Base-by-base conservation (phyloP, 441 rosid species). In the Capsella rubella region DNA sequence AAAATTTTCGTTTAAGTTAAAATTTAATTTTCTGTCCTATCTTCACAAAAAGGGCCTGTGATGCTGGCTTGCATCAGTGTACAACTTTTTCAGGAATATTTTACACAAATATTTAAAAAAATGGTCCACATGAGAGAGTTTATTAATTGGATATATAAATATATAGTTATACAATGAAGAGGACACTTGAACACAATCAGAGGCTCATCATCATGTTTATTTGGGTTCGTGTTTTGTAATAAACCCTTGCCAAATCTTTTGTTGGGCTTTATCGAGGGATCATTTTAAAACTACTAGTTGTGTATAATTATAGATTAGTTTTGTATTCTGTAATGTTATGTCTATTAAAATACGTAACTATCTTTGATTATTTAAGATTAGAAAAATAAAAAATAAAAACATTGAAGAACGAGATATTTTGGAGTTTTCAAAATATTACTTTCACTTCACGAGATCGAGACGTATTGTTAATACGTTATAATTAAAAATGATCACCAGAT, bases 181-280 rank as follows among this genome's bases (percentile, higher is more conserved):
- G 29, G 75, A 58, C 39, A 37, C 29, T 46, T 27, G 32, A 59
- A 60, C 42, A 37, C 53, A 71, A 71, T 71, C 52, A 71, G 52
- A 71, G 31, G 31, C 69, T 75, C 69, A 75, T 75, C 15, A 75
- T 75, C 69, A 63, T 76, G 72, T 76, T 70, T 76, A 67, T 76
- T 70, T 76, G 79, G 57, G 35, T 61, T 67, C 25, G 51, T 59
- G 51, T 51, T 59, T 51, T 31, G 11, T 67, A 67, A 51, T 50
- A 50, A 31, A 67, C 15, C 49, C 43, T 75, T 61, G 10, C 69
- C 50, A 67, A 42, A 74, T 67, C 35, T 66, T 67, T 43, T 42
- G 32, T 67, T 57, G 56, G 79, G 56, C 62, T 74, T 6, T 52
- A 21, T 42, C 57, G 57, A 59, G 60, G 60, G 53, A 39, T 46